phyloP scores from a whole-genome alignment of 139 green algal genomes.

The Tetradesmus lagerheimii region DNA sequence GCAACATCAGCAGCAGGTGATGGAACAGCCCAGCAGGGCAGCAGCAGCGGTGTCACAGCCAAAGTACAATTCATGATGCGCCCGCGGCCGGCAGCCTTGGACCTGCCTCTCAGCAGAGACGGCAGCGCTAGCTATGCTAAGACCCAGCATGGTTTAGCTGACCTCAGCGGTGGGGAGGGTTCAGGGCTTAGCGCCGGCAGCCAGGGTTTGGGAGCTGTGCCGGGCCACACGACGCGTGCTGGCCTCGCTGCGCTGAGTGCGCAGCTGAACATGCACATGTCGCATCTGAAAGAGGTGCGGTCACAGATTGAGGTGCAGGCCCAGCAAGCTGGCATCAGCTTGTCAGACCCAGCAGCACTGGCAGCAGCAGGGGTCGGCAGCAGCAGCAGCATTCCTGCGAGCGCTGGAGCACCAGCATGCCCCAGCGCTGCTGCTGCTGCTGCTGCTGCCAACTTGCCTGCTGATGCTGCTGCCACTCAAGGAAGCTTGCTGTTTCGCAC shows the following conservation, averaged over 20 bases:
- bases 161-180: neutral
- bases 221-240: neutral
- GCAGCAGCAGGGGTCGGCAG: neutral
- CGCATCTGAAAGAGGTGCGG: neutral
- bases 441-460: neutral
- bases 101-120: neutral
- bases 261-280: slow-evolving; percentile 10
- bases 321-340: neutral
- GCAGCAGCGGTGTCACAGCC: neutral
- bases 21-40: neutral
- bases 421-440: neutral
- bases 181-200: slow-evolving; percentile 10
- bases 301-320: slow-evolving; percentile 9
- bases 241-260: neutral
- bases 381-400: neutral
- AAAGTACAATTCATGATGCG: slow-evolving; percentile 16
- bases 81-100: neutral
- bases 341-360: neutral
- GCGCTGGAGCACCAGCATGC: neutral
- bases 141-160: neutral
- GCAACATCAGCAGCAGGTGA: neutral
- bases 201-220: neutral
- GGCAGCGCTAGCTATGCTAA: neutral
- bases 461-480: neutral
- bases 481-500: neutral